phyloP scores from a whole-genome alignment of 2,329 filamentous ascomycete species.

The Epichloe brachyelytri region DNA sequence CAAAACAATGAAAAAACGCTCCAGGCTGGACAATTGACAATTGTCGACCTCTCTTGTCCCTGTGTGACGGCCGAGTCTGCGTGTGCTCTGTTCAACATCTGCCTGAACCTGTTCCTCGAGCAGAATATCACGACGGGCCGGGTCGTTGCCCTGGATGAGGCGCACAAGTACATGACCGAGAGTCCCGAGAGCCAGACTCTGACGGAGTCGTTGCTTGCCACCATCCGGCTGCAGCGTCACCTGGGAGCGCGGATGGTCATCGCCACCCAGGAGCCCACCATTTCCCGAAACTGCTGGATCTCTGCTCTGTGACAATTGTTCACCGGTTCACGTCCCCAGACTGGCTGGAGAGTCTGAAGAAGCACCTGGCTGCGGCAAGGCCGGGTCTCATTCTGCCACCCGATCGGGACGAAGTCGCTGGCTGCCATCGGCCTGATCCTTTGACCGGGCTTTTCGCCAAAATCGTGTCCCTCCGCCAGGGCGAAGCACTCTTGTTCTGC shows the following conservation, averaged over 20 bases:
- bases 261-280: slow-evolving; percentile 65
- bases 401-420: background rate
- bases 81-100: slow-evolving; percentile 62
- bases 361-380: slow-evolving; percentile 30
- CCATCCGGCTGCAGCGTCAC: slow-evolving; percentile 61
- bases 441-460: slow-evolving; percentile 23
- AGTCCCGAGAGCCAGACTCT: slow-evolving; percentile 41
- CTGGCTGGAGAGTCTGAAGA: slow-evolving; percentile 38
- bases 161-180: slow-evolving; percentile 59
- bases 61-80: slow-evolving; percentile 54
- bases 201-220: slow-evolving; percentile 47
- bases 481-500: slow-evolving; percentile 34
- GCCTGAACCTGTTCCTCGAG: slow-evolving; percentile 52
- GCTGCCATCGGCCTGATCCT: background rate
- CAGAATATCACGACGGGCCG: slow-evolving; percentile 32
- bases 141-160: slow-evolving; percentile 61
- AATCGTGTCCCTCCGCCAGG: slow-evolving; percentile 29
- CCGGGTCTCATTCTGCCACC: background rate
- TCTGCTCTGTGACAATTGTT: slow-evolving; percentile 59
- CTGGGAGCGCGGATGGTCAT: slow-evolving; percentile 54
- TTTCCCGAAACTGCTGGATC: slow-evolving; percentile 56
- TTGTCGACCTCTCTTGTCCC: slow-evolving; percentile 58
- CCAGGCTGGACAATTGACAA: slow-evolving; percentile 22
- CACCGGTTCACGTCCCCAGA: slow-evolving; percentile 57
- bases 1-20: background rate